Conservation (phyloP, 202 grass and related monocot genomes). For the Panicum hallii region DNA sequence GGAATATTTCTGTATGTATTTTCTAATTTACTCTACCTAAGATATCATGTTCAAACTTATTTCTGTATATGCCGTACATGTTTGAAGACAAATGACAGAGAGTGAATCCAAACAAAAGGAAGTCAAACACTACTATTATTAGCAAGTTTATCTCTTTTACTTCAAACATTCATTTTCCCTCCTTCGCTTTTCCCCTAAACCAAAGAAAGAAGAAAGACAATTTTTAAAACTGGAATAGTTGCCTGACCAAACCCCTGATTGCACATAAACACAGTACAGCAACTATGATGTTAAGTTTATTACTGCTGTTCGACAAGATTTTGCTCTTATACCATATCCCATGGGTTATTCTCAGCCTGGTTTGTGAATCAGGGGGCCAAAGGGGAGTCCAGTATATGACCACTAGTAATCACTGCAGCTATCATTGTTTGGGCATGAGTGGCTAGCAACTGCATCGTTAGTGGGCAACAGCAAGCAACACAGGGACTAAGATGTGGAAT, state of each 20-base stretch:
- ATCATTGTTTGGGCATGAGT: background rate
- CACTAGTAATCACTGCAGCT: background rate
- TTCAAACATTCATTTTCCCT: background rate
- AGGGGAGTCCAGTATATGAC: conserved; percentile 5
- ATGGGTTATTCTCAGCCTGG: background rate
- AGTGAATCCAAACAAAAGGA: background rate
- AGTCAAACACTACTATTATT: background rate
- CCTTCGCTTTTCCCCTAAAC: background rate
- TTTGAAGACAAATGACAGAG: background rate
- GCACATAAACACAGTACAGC: background rate
- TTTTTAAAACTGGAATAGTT: conserved; percentile 40
- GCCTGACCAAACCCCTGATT: background rate
- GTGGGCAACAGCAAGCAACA: conserved; percentile 1
- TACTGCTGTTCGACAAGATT: background rate
- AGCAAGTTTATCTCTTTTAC: background rate
- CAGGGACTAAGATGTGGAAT: background rate
- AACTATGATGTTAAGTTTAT: background rate
- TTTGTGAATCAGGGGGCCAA: background rate
- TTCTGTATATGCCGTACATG: background rate
- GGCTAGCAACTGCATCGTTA: background rate
- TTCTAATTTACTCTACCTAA: background rate
- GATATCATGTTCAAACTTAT: background rate
- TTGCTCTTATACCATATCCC: conserved; percentile 21
- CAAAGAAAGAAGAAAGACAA: background rate
- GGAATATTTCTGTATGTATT: background rate